Evolutionary conservation across 257 asterid genomes (phyloP), one percentile per base, ranked within the genome.

Genomic region (Solanum clarkiae): DNA sequence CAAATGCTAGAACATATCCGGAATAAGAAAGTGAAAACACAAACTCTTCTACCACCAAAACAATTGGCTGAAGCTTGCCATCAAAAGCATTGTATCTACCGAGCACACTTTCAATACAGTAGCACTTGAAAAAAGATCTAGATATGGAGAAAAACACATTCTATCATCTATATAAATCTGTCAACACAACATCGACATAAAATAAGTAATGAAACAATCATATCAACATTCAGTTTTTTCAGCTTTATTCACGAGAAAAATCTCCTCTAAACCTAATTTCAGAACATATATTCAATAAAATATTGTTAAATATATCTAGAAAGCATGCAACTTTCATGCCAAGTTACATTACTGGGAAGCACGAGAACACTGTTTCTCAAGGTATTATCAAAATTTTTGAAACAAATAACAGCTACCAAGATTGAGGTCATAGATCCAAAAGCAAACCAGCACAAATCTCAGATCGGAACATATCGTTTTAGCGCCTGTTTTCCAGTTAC

Each of bases 391-490:
- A 88, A 89, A 89, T 87, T 90, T 87, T 45, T 69, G 55, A 72
- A 65, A 66, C 79, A 66, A 81, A 83, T 66, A 86, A 79, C 66
- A 65, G 56, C 62, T 80, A 83, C 74, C 70, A 87, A 84, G 84
- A 47, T 57, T 71, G 36, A 66, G 72, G 44, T 24, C 75, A 66
- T 26, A 32, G 60, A 65, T 69, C 45, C 55, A 71, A 68, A 56
- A 83, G 53, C 32, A 63, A 8, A 55, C 74, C 82, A 42, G 20
- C 45, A 66, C 65, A 77, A 29, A 80, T 80, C 53, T 86, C 62
- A 90, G 84, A 91, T 88, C n/a, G 93, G 93, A 5, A 89, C 89
- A 6, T 91, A 91, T 80, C 93, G 90, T 80, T 91, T 91, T 84
- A 91, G 32, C 54, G 86, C 87, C 88, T 91, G 93, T 85, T 91